Percentiles rank a stretch among this genome's conserved stretches.
phyloP scores from a whole-genome alignment of 148 eudicot genomes.

The Cornus controversa region DNA sequence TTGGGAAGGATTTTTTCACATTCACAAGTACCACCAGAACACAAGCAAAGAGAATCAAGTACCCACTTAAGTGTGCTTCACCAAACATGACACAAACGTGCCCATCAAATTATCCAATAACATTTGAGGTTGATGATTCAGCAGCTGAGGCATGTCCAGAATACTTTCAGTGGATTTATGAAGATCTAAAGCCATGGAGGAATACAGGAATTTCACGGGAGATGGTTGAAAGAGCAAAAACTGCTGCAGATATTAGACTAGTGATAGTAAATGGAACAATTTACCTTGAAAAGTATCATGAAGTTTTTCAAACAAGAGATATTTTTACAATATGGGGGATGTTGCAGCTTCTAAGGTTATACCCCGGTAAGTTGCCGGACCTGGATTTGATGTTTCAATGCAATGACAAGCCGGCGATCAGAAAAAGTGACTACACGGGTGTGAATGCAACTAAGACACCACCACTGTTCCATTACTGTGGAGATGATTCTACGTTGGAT shows the following conservation, averaged over 20 bases:
- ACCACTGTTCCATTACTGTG: slow-evolving; percentile 55
- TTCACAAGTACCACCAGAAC: background rate
- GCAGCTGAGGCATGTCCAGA: slow-evolving; percentile 38
- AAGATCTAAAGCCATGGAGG: slow-evolving; percentile 68
- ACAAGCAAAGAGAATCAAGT: background rate
- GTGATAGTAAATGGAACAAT: slow-evolving; percentile 51
- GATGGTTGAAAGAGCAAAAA: slow-evolving; percentile 40
- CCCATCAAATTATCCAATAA: slow-evolving; percentile 20
- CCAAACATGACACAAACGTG: slow-evolving; percentile 25
- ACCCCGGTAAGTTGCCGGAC: slow-evolving; percentile 51
- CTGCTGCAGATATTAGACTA: slow-evolving; percentile 37
- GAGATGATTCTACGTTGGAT: slow-evolving; percentile 40
- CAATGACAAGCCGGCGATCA: slow-evolving; percentile 35
- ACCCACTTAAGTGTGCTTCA: slow-evolving; percentile 1
- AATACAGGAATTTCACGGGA: slow-evolving; percentile 46
- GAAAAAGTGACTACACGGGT: slow-evolving; percentile 21
- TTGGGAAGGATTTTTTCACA: background rate
- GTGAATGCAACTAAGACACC: slow-evolving; percentile 11
- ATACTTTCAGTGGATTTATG: slow-evolving; percentile 66
- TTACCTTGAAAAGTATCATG: slow-evolving; percentile 35
- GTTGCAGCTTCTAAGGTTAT: slow-evolving; percentile 40
- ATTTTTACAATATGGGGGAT: slow-evolving; percentile 55
- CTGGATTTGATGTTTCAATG: slow-evolving; percentile 48
- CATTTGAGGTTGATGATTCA: background rate
- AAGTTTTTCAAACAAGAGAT: slow-evolving; percentile 49